Conservation (phyloP, 768 basidiomycete genomes). For the Neoboletus magnificus region DNA sequence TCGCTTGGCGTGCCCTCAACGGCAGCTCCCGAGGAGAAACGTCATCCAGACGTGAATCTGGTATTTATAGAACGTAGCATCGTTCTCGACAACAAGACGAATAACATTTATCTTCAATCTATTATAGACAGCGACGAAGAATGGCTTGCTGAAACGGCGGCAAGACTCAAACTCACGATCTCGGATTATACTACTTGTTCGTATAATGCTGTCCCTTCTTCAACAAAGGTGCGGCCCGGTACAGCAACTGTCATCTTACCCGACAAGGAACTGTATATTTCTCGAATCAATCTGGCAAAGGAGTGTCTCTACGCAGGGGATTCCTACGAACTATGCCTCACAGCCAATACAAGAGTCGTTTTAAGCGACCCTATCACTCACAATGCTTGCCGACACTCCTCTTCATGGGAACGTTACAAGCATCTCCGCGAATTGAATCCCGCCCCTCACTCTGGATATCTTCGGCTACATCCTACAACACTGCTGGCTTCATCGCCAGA, state of each 20-base stretch:
- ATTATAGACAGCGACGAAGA: conserved; percentile 50
- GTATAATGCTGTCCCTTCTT: conserved; percentile 19
- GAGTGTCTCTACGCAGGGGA: conserved; percentile 78
- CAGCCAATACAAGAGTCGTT: conserved; percentile 63
- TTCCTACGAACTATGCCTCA: conserved; percentile 91
- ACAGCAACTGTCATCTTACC: conserved; percentile 47
- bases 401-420: conserved; percentile 75
- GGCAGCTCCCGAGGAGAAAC: conserved; percentile 23
- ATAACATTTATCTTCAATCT: conserved; percentile 60
- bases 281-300: conserved; percentile 66
- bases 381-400: conserved; percentile 15
- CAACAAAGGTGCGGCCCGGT: conserved; percentile 23
- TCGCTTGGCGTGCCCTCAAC: conserved; percentile 47
- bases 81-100: conserved; percentile 55
- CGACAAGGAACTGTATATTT: conserved; percentile 57
- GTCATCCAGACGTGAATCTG: conserved; percentile 71
- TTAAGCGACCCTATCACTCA: conserved; percentile 35
- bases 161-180: conserved; percentile 13
- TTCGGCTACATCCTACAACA: conserved; percentile 73
- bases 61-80: conserved; percentile 78
- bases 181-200: conserved; percentile 12
- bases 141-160: conserved; percentile 55
- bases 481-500: conserved; percentile 89
- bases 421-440: conserved; percentile 73
- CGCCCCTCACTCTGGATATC: conserved; percentile 82